Evolutionary conservation across 1,284 basidiomycete species (phyloP).

Genomic region (Apiotrichum montevideense): DNA sequence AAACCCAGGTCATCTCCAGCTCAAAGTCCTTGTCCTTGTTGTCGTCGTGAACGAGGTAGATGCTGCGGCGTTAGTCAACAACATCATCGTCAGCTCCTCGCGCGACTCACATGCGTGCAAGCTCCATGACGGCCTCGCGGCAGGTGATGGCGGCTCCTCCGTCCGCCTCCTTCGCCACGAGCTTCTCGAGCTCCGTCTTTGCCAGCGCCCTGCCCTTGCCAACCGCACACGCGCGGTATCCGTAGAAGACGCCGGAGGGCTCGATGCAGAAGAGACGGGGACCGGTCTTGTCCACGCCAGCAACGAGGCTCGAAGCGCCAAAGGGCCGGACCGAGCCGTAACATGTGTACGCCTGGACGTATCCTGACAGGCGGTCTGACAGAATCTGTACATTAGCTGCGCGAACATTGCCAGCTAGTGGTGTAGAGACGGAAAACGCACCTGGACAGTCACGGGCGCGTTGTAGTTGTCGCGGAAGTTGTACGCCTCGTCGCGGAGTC

Average conservation of each 20-base stretch:
- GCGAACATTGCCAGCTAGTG: neutral
- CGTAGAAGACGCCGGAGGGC: constrained; percentile 89
- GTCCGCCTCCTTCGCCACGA: constrained; percentile 45
- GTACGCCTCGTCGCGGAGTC: constrained; percentile 77
- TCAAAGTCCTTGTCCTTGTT: constrained; percentile 85
- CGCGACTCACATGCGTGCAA: constrained; percentile 79
- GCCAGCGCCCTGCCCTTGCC: constrained; percentile 96
- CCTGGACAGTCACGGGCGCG: constrained; percentile 73
- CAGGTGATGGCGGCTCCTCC: constrained; percentile 48
- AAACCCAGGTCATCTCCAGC: constrained; percentile 95
- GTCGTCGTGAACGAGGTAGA: constrained; percentile 96
- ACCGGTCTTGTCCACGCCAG: constrained; percentile 80
- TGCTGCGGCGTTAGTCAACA: constrained; percentile 53
- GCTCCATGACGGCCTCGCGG: constrained; percentile 81
- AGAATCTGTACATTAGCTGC: neutral
- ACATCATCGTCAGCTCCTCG: no score
- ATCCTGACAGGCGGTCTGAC: constrained; percentile 79
- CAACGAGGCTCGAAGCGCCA: constrained; percentile 87
- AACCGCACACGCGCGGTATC: constrained; percentile 87
- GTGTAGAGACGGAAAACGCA: constrained; percentile 36
- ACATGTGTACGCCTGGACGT: constrained; percentile 92
- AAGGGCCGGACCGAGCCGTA: constrained; percentile 98
- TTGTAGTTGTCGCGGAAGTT: constrained; percentile 71
- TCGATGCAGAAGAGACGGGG: constrained; percentile 88
- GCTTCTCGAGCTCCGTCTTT: constrained; percentile 97